These are phyloP conservation scores for Beauveria pseudobassiana DNA, from an alignment of 2,329 filamentous ascomycete species.

Conservation along the genomic window DNA sequence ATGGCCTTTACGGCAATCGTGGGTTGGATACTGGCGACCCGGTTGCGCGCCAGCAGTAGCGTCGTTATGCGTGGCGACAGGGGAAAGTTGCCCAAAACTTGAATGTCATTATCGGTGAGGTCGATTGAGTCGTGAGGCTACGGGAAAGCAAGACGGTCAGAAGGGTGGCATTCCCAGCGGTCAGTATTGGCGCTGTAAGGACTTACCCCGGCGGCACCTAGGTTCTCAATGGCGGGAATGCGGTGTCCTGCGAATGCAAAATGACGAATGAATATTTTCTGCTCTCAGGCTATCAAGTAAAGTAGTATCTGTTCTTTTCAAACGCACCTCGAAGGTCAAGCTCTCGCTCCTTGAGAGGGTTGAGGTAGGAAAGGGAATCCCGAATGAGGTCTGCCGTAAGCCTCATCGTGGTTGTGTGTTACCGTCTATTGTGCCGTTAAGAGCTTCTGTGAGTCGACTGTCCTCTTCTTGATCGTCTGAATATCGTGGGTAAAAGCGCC, in stretches of 20 bases:
- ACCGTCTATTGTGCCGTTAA: background rate
- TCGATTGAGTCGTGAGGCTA: conserved; percentile 96
- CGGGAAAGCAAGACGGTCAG: conserved; percentile 5
- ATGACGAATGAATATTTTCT: conserved; percentile 72
- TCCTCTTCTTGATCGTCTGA: background rate
- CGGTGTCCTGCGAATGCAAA: conserved; percentile 75
- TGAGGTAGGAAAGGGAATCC: conserved; percentile 94
- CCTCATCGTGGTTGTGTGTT: conserved; percentile 58
- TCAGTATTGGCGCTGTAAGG: conserved; percentile 4
- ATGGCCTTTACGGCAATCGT: conserved; percentile 65
- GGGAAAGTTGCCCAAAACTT: conserved; percentile 83
- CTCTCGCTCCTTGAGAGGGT: conserved; percentile 97
- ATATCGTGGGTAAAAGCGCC: background rate
- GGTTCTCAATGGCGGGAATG: conserved; percentile 94
- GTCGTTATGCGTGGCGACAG: conserved; percentile 82
- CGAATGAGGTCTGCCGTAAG: conserved; percentile 93
- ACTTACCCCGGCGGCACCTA: conserved; percentile 87
- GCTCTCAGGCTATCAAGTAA: conserved; percentile 50
- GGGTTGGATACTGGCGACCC: conserved; percentile 73
- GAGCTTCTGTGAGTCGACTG: background rate
- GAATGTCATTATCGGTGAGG: conserved; percentile 96
- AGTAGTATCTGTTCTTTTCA: conserved; percentile 98
- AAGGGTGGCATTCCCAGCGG: background rate
- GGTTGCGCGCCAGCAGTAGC: conserved; percentile 83
- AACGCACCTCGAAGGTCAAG: conserved; percentile 97